Conservation (phyloP, 495 filamentous ascomycete genomes). For the Aspergillus taichungensis region DNA sequence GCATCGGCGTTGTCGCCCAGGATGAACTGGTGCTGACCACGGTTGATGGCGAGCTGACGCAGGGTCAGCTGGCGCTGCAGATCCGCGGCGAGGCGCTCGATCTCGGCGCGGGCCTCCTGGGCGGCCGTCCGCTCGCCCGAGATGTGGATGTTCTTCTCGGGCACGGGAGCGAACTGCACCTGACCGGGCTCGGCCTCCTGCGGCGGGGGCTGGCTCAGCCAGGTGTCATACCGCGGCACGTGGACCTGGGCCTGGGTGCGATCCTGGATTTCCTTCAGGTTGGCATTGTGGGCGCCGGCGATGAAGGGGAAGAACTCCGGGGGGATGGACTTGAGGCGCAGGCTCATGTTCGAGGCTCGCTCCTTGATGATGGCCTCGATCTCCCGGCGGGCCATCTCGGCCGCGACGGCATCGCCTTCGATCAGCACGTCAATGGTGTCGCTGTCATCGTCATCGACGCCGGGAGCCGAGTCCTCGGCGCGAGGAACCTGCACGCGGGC, state of each 20-base stretch:
- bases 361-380: conserved; percentile 81
- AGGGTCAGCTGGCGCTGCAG: conserved; percentile 61
- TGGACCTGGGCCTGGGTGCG: conserved; percentile 63
- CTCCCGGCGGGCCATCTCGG: conserved; percentile 67
- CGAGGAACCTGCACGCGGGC: conserved; percentile 85
- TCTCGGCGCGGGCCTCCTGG: conserved; percentile 64
- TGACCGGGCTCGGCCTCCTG: conserved; percentile 53
- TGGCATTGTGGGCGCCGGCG: conserved; percentile 65
- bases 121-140: conserved; percentile 80
- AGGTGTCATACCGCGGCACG: conserved; percentile 71
- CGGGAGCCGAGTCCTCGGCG: conserved; percentile 47
- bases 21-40: conserved; percentile 82
- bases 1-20: conserved; percentile 70
- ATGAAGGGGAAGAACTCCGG: conserved; percentile 95
- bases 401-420: conserved; percentile 82
- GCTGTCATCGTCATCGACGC: conserved; percentile 59
- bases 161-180: conserved; percentile 57
- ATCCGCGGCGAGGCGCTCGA: conserved; percentile 67
- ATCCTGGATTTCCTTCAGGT: conserved; percentile 59
- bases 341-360: conserved; percentile 68
- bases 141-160: conserved; percentile 66
- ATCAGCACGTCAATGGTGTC: conserved; percentile 74
- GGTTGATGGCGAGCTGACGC: conserved; percentile 65
- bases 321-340: conserved; percentile 70
- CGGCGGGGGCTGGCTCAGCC: conserved; percentile 60